phyloP scores from a whole-genome alignment of 2,329 filamentous ascomycete species.

The Thelonectria discophora region DNA sequence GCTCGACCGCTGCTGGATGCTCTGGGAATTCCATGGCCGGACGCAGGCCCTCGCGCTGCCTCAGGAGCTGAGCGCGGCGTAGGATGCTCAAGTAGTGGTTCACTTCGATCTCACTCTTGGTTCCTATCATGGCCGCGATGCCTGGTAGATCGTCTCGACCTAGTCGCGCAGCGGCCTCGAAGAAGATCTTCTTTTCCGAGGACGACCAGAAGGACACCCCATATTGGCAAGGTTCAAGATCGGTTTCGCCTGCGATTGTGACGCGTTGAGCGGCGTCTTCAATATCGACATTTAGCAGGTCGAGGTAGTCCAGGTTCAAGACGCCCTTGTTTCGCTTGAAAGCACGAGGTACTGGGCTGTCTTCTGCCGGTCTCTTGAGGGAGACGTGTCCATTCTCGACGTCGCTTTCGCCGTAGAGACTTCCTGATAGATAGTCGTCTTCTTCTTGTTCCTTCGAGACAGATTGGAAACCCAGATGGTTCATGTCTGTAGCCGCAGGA shows the following conservation, averaged over 20 bases:
- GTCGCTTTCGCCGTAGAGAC: constrained; percentile 29
- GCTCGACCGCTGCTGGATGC: constrained; percentile 76
- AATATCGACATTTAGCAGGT: constrained; percentile 66
- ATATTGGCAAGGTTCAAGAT: constrained; percentile 62
- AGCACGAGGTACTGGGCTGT: constrained; percentile 40
- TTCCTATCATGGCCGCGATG: constrained; percentile 70
- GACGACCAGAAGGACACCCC: constrained; percentile 76
- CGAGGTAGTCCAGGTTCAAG: constrained; percentile 58
- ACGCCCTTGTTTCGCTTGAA: constrained; percentile 57
- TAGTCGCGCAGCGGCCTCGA: constrained; percentile 68
- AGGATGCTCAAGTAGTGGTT: constrained; percentile 74
- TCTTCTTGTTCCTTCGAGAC: constrained; percentile 16
- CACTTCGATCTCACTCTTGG: constrained; percentile 80
- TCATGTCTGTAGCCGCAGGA: constrained; percentile 25
- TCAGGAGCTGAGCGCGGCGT: constrained; percentile 56
- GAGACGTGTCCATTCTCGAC: constrained; percentile 25
- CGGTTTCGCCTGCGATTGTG: constrained; percentile 43
- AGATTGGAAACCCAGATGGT: constrained; percentile 7
- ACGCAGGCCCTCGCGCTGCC: constrained; percentile 47
- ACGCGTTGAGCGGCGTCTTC: constrained; percentile 57
- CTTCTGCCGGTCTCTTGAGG: constrained; percentile 45
- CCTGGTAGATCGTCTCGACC: constrained; percentile 69
- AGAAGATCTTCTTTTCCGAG: constrained; percentile 76
- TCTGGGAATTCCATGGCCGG: constrained; percentile 59
- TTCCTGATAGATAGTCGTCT: constrained; percentile 23